Base-by-base conservation (phyloP, 257 asterid species). In the Handroanthus guayacan region DNA sequence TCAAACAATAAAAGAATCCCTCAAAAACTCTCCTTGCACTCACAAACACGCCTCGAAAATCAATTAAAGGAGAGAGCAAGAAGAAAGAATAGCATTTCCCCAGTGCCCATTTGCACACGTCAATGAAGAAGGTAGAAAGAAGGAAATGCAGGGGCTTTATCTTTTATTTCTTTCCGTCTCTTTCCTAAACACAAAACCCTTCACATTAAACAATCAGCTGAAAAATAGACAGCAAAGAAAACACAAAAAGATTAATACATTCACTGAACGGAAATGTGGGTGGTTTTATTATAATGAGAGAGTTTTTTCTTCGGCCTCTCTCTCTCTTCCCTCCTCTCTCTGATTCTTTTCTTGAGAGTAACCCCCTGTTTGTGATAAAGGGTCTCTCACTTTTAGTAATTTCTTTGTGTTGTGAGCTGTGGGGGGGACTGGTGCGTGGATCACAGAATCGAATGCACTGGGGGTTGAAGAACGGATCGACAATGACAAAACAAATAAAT, bases 271-370 rank as follows among this genome's bases (percentile, higher is more conserved):
- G 67, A 75, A 69, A 78, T 79, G 78, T 75, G 77, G 78, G 70
- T 52, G 79, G 69, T 44, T 6, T 62, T 67, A 45, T 37, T 48
- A 41, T 48, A 63, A 55, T 72, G 50, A 77, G 83, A 67, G 74
- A 56, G 63, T 56, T 65, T 57, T 65, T 66, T 62, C 70, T 74
- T 68, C 25, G 78, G 44, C 16, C 36, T 37, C 37, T 9, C 55
- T 36, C 17, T 52, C 16, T 52, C 14, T 18, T 17, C 6, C 1
- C 9, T 14, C 20, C 51, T 74, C 57, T 67, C 63, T 71, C 9
- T 74, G 84, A 86, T 86, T 87, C 88, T 76, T 89, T 86, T 79
- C 83, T 81, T 64, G 84, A 72, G 90, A 86, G 82, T 80, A 74
- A 83, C 55, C 82, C 85, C 85, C 84, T 74, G 83, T 61, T 45